A percentile compares a stretch with the other conserved stretches of the same genome.
These are phyloP conservation scores for Hortaea sp. DNA, from an alignment of 2,329 filamentous ascomycete species.

Conservation along the genomic window DNA sequence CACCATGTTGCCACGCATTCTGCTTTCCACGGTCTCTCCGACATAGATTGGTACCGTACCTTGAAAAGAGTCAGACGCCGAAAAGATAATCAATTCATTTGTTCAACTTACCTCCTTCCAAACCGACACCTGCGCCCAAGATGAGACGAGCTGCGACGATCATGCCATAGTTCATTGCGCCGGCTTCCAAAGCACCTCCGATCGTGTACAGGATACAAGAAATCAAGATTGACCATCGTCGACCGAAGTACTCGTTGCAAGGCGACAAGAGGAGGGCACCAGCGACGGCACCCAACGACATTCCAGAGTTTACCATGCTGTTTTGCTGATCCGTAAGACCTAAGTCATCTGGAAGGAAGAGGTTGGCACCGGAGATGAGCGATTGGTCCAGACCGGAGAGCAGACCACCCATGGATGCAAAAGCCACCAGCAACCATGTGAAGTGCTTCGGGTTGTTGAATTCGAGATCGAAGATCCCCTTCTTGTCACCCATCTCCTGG, in stretches of 20 bases:
- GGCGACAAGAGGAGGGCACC: constrained; percentile 59
- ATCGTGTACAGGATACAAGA: constrained; percentile 61
- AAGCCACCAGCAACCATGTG: constrained; percentile 57
- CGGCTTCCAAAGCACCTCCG: constrained; percentile 58
- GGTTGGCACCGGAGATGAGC: constrained; percentile 60
- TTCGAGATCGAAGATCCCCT: constrained; percentile 42
- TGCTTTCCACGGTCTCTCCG: constrained; percentile 59
- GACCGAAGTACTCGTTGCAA: constrained; percentile 56
- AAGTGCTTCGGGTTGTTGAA: constrained; percentile 56
- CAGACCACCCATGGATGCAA: constrained; percentile 66
- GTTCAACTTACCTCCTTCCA: constrained; percentile 48
- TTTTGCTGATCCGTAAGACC: constrained; percentile 45
- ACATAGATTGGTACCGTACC: constrained; percentile 63
- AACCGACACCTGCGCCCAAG: constrained; percentile 59
- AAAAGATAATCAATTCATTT: no score
- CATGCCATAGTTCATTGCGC: constrained; percentile 59
- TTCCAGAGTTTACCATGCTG: constrained; percentile 58
- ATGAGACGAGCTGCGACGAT: constrained; percentile 59
- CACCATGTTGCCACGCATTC: constrained; percentile 60
- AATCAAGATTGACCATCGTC: constrained; percentile 59
- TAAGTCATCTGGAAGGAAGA: constrained; percentile 54
- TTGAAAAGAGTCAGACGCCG: no score
- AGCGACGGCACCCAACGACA: constrained; percentile 62
- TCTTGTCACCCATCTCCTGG: constrained; percentile 26
- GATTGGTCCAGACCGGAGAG: constrained; percentile 65